Conservation (phyloP, 129 eudicot genomes). For the Flaveria sonorensis region DNA sequence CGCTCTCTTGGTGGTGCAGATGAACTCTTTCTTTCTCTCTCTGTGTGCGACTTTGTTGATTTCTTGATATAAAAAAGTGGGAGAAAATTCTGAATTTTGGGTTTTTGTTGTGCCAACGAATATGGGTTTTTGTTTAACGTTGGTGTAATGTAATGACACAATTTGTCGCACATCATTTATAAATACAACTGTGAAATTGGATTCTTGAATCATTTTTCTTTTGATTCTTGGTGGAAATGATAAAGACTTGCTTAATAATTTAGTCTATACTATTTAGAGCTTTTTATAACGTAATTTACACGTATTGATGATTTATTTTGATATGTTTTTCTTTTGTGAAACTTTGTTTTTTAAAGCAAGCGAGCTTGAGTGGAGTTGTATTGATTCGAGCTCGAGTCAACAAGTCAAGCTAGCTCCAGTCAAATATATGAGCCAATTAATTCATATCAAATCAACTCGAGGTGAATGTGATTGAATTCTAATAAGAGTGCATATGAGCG, state of each 20-base stretch:
- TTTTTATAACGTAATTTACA: neutral
- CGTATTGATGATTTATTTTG: neutral
- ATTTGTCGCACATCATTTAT: conserved; percentile 18
- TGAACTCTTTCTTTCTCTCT: conserved; percentile 27
- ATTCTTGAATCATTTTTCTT: neutral
- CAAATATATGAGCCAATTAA: neutral
- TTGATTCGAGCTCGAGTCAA: neutral
- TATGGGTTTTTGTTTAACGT: conserved; percentile 21
- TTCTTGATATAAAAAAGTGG: conserved; percentile 23
- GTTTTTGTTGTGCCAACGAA: conserved; percentile 35
- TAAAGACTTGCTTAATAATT: neutral
- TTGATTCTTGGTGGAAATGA: conserved; percentile 24
- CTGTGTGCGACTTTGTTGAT: conserved; percentile 24
- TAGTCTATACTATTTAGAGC: neutral
- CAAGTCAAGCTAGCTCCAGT: no score
- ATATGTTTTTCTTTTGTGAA: neutral
- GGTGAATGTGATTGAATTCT: neutral
- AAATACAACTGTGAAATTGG: conserved; percentile 25
- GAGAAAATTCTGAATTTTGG: conserved; percentile 24
- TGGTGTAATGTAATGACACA: conserved; percentile 28
- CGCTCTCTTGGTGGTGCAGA: conserved; percentile 49
- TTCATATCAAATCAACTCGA: neutral
- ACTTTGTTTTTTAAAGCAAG: no score
- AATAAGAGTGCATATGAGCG: neutral
- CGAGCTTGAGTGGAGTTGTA: no score